Percentiles rank a stretch among this genome's conserved stretches.
Evolutionary conservation across 176 grass and related monocot species (phyloP).

Genomic region (Miscanthus lutarioriparius): DNA sequence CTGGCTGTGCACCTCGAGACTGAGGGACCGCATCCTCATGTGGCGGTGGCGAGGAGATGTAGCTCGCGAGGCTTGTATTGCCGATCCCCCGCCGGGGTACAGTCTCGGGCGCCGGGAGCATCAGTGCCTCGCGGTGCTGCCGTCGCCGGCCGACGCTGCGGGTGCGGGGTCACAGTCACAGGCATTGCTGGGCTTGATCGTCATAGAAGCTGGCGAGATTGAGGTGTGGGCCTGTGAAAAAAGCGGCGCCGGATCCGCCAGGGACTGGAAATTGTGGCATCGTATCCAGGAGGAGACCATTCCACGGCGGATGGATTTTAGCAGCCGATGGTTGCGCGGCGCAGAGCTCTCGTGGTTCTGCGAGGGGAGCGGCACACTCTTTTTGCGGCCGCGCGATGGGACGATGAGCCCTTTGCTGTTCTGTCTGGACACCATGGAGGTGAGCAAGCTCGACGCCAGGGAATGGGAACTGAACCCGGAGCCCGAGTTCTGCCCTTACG

Average conservation of each 20-base stretch:
- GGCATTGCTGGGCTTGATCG: not conserved
- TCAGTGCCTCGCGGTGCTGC: slow-evolving; percentile 1
- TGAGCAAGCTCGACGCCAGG: not conserved
- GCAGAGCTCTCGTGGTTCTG: not conserved
- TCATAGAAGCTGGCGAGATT: not conserved
- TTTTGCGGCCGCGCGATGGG: not conserved
- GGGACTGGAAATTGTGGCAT: not conserved
- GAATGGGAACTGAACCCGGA: not conserved
- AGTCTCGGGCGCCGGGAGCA: fast-evolving
- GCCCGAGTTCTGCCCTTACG: not conserved
- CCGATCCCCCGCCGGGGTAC: not conserved
- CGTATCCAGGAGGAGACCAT: not conserved
- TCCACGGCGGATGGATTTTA: not conserved
- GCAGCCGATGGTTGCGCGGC: not conserved
- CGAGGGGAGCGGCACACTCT: not conserved
- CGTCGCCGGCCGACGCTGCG: not conserved
- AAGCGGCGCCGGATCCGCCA: not conserved
- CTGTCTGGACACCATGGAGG: not conserved
- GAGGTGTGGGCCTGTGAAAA: not conserved
- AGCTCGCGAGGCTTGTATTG: not conserved
- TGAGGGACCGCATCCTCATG: not conserved
- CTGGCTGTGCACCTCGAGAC: not conserved
- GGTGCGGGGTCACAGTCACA: not conserved
- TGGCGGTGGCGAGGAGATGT: not conserved
- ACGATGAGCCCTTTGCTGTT: not conserved